phyloP scores from a whole-genome alignment of 441 rosid genomes.

The Isatis lusitanica region DNA sequence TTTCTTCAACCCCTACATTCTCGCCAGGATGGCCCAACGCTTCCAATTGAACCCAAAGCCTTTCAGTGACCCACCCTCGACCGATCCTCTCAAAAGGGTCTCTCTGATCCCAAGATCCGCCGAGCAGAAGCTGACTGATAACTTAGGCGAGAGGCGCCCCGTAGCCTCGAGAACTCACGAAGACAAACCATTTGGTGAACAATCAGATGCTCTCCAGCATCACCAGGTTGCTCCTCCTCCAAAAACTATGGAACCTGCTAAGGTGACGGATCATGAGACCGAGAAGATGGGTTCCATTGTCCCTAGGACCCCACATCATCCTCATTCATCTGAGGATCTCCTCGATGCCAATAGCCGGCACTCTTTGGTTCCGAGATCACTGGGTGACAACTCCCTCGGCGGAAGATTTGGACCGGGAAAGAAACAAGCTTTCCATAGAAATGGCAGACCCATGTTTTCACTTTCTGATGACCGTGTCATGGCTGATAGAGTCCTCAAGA shows the following conservation, averaged over 20 bases:
- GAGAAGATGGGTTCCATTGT: constrained; percentile 17
- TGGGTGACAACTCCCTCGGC: constrained; percentile 27
- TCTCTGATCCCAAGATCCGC: constrained; percentile 38
- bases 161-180: constrained; percentile 12
- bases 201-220: constrained; percentile 14
- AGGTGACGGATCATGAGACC: constrained; percentile 28
- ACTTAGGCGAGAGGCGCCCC: constrained; percentile 34
- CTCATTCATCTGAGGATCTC: constrained; percentile 22
- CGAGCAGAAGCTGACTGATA: constrained; percentile 31
- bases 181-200: constrained; percentile 21
- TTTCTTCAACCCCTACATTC: constrained; percentile 1
- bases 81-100: constrained; percentile 31
- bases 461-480: constrained; percentile 62
- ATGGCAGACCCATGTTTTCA: constrained; percentile 44
- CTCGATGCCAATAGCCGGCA: constrained; percentile 23
- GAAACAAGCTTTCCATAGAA: constrained; percentile 36
- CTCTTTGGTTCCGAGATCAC: constrained; percentile 28
- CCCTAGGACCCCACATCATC: constrained; percentile 26
- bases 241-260: constrained; percentile 2
- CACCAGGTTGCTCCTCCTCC: constrained; percentile 25
- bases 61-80: constrained; percentile 4
- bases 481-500: constrained; percentile 59
- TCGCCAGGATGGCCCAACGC: constrained; percentile 29
- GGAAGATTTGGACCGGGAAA: constrained; percentile 39
- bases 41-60: constrained; percentile 19